phyloP scores from a whole-genome alignment of 495 filamentous ascomycete species.

The Penicillium lividum region DNA sequence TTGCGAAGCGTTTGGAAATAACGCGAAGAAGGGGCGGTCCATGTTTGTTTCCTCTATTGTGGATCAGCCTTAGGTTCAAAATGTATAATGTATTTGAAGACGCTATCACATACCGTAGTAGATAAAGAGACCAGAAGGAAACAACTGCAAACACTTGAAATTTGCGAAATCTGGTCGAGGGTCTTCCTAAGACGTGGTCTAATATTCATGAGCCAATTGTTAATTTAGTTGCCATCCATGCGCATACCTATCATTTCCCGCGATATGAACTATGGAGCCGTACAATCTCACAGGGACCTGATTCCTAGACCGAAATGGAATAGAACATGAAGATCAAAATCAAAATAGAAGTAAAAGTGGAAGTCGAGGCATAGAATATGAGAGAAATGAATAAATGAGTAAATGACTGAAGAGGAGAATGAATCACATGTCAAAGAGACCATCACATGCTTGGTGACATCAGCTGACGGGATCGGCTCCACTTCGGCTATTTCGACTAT shows the following conservation, averaged over 20 bases:
- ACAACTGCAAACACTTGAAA: slow-evolving; percentile 91
- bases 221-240: neutral
- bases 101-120: slow-evolving; percentile 60
- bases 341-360: neutral
- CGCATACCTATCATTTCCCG: slow-evolving; percentile 2
- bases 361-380: neutral
- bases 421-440: slow-evolving; percentile 4
- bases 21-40: slow-evolving; percentile 76
- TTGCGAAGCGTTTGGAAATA: slow-evolving; percentile 68
- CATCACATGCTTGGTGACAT: slow-evolving; percentile 3
- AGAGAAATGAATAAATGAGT: neutral
- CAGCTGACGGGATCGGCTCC: neutral
- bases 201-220: neutral
- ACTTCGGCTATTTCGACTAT: neutral
- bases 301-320: neutral
- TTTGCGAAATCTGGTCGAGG: slow-evolving; percentile 86
- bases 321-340: neutral
- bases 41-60: slow-evolving; percentile 74
- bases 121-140: slow-evolving; percentile 85
- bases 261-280: neutral
- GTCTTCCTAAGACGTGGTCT: slow-evolving; percentile 92
- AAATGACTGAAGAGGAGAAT: neutral
- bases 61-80: neutral
- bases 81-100: neutral
- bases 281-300: neutral